Conservation (phyloP, 768 basidiomycete species). For the Lentinula edodes region DNA sequence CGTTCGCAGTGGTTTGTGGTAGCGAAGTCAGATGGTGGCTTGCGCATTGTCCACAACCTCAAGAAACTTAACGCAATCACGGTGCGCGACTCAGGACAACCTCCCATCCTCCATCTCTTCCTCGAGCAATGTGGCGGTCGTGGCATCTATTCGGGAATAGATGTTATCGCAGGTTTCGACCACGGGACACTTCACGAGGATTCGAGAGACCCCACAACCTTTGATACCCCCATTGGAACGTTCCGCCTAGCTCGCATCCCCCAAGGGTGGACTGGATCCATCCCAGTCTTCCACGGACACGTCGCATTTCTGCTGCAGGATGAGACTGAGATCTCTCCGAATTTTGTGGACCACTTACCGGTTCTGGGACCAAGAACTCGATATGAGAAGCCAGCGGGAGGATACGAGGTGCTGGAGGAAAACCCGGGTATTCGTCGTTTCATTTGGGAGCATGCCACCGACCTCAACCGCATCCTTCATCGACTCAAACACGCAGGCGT, state of each 20-base stretch:
- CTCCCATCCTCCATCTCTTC: too few species aligned
- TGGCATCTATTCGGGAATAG: neutral
- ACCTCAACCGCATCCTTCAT: constrained; percentile 15
- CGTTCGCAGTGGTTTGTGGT: constrained; percentile 13
- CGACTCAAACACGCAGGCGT: constrained; percentile 12
- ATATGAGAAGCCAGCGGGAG: constrained; percentile 20
- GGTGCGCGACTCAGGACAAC: too few species aligned
- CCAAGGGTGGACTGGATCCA: constrained; percentile 24
- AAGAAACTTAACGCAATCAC: too few species aligned
- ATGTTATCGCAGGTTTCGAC: neutral
- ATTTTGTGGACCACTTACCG: constrained; percentile 26
- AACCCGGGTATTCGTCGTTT: constrained; percentile 18
- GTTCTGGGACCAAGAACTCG: constrained; percentile 24
- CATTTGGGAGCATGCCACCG: constrained; percentile 28
- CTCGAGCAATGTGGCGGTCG: too few species aligned
- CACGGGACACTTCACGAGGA: constrained; percentile 16
- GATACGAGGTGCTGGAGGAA: constrained; percentile 2
- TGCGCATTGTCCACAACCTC: neutral
- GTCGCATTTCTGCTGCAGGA: constrained; percentile 26
- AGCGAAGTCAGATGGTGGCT: neutral
- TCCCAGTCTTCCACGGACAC: constrained; percentile 24
- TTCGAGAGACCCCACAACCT: constrained; percentile 7
- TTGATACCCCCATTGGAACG: too few species aligned
- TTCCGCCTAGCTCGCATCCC: too few species aligned
- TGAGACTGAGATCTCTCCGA: constrained; percentile 19